Evolutionary conservation across 257 asterid genomes (phyloP).

Genomic region (Solanum acaule): DNA sequence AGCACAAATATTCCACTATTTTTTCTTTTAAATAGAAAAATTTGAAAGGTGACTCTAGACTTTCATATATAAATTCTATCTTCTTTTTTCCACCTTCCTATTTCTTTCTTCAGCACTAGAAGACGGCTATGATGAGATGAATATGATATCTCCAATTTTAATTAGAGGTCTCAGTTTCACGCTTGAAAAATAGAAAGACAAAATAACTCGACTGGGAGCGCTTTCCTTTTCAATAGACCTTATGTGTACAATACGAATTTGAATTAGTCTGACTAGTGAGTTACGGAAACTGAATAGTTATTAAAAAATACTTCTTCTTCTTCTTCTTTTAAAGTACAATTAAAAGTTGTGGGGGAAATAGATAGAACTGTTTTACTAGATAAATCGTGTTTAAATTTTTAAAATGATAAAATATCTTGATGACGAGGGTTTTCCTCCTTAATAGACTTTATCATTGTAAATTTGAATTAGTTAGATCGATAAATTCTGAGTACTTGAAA

Average conservation of each 20-base stretch:
- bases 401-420: neutral
- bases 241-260: neutral
- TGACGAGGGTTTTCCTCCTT: rapidly evolving
- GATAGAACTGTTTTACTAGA: neutral
- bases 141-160: neutral
- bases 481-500: neutral
- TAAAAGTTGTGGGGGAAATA: neutral
- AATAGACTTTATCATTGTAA: neutral
- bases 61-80: neutral
- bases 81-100: neutral
- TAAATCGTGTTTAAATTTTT: no score
- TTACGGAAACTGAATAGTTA: neutral
- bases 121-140: neutral
- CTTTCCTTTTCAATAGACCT: neutral
- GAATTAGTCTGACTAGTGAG: neutral
- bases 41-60: neutral
- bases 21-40: neutral
- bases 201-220: rapidly evolving
- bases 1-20: neutral
- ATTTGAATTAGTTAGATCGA: neutral
- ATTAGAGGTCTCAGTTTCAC: rapidly evolving
- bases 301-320: neutral
- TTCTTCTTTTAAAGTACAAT: no score
- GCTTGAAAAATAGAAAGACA: neutral
- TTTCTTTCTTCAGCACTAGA: neutral